These are phyloP conservation scores for Paspalum notatum DNA, from an alignment of 176 grass and related monocot genomes.

Conservation along the genomic window DNA sequence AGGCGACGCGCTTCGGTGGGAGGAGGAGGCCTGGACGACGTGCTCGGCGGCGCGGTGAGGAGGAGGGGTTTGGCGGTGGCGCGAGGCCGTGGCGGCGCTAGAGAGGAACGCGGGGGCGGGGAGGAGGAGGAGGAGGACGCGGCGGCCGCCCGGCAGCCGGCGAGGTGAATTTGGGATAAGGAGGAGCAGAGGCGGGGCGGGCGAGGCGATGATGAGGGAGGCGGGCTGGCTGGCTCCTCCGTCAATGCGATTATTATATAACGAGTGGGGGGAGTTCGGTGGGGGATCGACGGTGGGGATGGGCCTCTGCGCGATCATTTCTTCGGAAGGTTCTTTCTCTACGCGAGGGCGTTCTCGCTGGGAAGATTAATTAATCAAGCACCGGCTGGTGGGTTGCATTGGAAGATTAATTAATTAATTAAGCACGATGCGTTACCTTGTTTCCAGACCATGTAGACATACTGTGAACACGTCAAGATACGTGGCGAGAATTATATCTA, in stretches of 20 bases:
- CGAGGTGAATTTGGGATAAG: background rate
- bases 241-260: background rate
- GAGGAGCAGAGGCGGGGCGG: background rate
- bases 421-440: too few relatives aligned
- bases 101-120: slow-evolving; percentile 8
- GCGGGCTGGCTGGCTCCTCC: background rate
- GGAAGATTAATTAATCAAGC: too few relatives aligned
- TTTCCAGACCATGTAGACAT: too few relatives aligned
- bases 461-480: too few relatives aligned
- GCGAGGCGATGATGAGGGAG: background rate
- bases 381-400: too few relatives aligned
- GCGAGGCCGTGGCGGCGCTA: background rate
- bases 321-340: background rate
- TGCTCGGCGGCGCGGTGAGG: background rate
- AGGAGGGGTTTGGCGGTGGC: background rate
- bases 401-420: too few relatives aligned
- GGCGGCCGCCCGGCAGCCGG: slow-evolving; percentile 14
- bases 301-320: background rate
- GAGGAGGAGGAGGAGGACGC: background rate
- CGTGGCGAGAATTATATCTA: too few relatives aligned
- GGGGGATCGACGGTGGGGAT: background rate
- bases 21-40: background rate
- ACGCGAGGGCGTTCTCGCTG: too few relatives aligned
- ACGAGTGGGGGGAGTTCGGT: background rate
- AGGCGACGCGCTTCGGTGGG: background rate